phyloP scores from a whole-genome alignment of 2,329 filamentous ascomycete species.

The Fusarium pseudocircinatum region DNA sequence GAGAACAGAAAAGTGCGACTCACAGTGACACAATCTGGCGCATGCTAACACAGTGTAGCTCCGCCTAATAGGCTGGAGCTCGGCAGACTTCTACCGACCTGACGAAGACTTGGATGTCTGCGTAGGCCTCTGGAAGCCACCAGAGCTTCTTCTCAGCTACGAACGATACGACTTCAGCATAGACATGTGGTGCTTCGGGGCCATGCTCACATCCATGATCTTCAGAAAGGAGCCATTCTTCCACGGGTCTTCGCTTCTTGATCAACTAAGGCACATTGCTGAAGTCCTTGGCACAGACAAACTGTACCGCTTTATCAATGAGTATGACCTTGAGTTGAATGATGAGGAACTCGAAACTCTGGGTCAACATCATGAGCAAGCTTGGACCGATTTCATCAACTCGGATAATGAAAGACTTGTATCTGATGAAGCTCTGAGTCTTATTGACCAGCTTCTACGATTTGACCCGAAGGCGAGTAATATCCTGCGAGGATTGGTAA shows the following conservation, averaged over 20 bases:
- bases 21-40: too few relatives aligned
- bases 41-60: not conserved
- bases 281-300: constrained; percentile 97
- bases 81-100: not conserved
- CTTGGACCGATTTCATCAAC: constrained; percentile 95
- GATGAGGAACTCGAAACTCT: constrained; percentile 96
- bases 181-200: constrained; percentile 98
- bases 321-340: constrained; percentile 96
- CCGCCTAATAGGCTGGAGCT: constrained; percentile 18
- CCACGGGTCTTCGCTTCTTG: constrained; percentile 94
- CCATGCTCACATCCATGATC: constrained; percentile 99
- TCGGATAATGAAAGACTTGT: constrained; percentile 94
- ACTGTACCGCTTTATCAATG: constrained; percentile 95
- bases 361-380: constrained; percentile 90
- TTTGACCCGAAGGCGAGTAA: constrained; percentile 89
- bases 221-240: constrained; percentile 99
- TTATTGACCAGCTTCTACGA: constrained; percentile 91
- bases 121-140: constrained; percentile 69
- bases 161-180: constrained; percentile 98
- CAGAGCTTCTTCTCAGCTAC: constrained; percentile 89
- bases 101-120: not conserved
- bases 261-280: constrained; percentile 96
- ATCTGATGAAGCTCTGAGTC: constrained; percentile 93
- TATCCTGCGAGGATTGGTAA: fast-evolving
- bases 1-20: not conserved